Percentiles rank a stretch among this genome's conserved stretches.
Conservation (phyloP, 306 rosid genomes). For the Gastrolobium bilobum region DNA sequence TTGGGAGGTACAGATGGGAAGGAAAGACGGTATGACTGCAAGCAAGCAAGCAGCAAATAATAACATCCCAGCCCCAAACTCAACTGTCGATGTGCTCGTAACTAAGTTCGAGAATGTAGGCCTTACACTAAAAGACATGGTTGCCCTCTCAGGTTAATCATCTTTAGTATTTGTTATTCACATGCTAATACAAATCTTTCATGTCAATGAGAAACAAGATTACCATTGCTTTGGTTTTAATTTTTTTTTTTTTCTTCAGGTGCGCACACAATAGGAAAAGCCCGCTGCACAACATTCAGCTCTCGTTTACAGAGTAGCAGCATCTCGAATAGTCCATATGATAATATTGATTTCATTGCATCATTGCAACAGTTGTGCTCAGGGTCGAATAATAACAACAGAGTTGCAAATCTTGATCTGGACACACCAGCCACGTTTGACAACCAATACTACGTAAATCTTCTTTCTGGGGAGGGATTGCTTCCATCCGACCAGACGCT, state of each 20-base stretch:
- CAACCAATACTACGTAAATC: constrained; percentile 81
- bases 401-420: constrained; percentile 70
- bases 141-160: constrained; percentile 80
- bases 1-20: constrained; percentile 87
- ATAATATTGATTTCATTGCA: constrained; percentile 62
- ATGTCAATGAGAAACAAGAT: not conserved
- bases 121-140: constrained; percentile 73
- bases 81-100: constrained; percentile 67
- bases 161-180: not conserved
- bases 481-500: constrained; percentile 82
- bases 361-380: constrained; percentile 75
- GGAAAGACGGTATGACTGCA: constrained; percentile 73
- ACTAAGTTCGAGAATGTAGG: constrained; percentile 76
- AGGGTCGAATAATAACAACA: constrained; percentile 42
- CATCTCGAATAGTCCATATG: constrained; percentile 16
- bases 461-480: constrained; percentile 78
- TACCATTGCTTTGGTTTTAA: not conserved
- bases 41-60: constrained; percentile 74
- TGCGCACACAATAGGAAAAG: constrained; percentile 87
- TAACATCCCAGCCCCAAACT: constrained; percentile 85
- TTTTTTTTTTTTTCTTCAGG: constrained; percentile 50
- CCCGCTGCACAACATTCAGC: constrained; percentile 77
- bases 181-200: not conserved
- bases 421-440: constrained; percentile 83
- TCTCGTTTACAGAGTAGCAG: constrained; percentile 60